Conservation (phyloP, 495 filamentous ascomycete species). For the Monascus purpureus region DNA sequence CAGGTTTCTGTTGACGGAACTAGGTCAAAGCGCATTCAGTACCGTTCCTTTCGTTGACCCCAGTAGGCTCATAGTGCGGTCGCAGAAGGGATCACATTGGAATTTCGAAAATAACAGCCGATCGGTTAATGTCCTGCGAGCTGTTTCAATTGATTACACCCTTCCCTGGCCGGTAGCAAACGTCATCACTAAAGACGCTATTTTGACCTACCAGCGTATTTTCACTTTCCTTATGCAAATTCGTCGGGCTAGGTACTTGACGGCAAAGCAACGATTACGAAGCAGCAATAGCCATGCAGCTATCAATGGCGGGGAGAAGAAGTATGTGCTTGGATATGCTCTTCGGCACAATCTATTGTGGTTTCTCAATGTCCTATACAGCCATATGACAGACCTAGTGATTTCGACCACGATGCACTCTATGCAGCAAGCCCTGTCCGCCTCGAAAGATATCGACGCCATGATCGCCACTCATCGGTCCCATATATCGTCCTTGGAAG, state of each 20-base stretch:
- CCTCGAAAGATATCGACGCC: constrained; percentile 60
- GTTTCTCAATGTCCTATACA: constrained; percentile 60
- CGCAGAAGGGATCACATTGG: constrained; percentile 7
- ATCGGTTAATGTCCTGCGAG: constrained; percentile 38
- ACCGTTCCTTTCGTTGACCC: constrained; percentile 33
- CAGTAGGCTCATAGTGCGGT: constrained; percentile 43
- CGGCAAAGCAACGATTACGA: constrained; percentile 41
- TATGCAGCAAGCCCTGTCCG: constrained; percentile 38
- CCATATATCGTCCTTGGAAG: constrained; percentile 46
- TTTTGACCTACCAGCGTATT: constrained; percentile 50
- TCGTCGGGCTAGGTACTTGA: constrained; percentile 52
- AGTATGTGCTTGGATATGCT: constrained; percentile 35
- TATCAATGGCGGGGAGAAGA: constrained; percentile 13
- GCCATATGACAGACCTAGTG: constrained; percentile 62
- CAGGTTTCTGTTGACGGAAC: constrained; percentile 65
- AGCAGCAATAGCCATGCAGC: background rate
- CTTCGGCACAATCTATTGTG: constrained; percentile 65
- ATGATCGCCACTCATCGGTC: constrained; percentile 59
- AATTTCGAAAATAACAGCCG: constrained; percentile 9
- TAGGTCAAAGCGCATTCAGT: constrained; percentile 57
- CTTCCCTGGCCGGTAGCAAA: constrained; percentile 83
- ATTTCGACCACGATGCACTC: constrained; percentile 40
- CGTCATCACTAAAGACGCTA: constrained; percentile 48
- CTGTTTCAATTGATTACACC: constrained; percentile 44
- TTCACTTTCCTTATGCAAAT: constrained; percentile 69